phyloP scores from a whole-genome alignment of 1,284 basidiomycete genomes.

The Malassezia psittaci region DNA sequence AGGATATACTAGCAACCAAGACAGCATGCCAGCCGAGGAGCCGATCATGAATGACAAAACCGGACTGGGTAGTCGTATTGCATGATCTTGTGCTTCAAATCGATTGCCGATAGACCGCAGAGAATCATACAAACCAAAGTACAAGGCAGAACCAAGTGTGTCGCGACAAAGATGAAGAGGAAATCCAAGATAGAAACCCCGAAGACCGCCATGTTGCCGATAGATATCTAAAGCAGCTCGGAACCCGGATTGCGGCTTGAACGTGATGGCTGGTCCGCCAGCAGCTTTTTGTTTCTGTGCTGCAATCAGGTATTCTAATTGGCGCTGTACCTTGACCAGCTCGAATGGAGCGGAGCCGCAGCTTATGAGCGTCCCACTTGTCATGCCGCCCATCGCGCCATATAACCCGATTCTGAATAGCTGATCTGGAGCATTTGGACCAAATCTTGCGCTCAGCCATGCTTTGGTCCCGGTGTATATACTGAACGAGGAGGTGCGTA shows the following conservation, averaged over 20 bases:
- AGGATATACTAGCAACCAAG: slow-evolving; percentile 44
- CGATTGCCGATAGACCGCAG: slow-evolving; percentile 24
- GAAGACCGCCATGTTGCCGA: slow-evolving; percentile 35
- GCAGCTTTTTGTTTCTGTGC: slow-evolving; percentile 56
- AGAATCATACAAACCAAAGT: slow-evolving; percentile 46
- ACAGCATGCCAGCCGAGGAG: slow-evolving; percentile 37
- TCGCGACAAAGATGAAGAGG: slow-evolving; percentile 36
- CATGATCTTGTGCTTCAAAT: slow-evolving; percentile 11
- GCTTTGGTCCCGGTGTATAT: slow-evolving; percentile 86
- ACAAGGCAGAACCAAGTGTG: slow-evolving; percentile 34
- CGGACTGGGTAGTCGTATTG: slow-evolving; percentile 32
- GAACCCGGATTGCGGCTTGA: slow-evolving; percentile 34
- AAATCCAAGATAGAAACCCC: slow-evolving; percentile 45
- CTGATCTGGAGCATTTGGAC: slow-evolving; percentile 16
- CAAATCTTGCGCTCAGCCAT: slow-evolving; percentile 53
- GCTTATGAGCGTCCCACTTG: slow-evolving; percentile 66
- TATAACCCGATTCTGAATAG: slow-evolving; percentile 28
- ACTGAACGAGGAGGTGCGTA: slow-evolving; percentile 81
- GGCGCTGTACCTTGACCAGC: slow-evolving; percentile 73
- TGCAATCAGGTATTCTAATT: slow-evolving; percentile 87
- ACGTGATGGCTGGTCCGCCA: slow-evolving; percentile 12
- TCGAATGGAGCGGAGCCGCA: slow-evolving; percentile 61
- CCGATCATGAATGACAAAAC: slow-evolving; percentile 43
- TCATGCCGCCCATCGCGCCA: slow-evolving; percentile 56
- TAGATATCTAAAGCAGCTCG: slow-evolving; percentile 40